Percentiles rank a stretch among this genome's conserved stretches.
These are phyloP conservation scores for Cairneyella variabilis DNA, from an alignment of 495 filamentous ascomycete genomes.

Conservation along the genomic window DNA sequence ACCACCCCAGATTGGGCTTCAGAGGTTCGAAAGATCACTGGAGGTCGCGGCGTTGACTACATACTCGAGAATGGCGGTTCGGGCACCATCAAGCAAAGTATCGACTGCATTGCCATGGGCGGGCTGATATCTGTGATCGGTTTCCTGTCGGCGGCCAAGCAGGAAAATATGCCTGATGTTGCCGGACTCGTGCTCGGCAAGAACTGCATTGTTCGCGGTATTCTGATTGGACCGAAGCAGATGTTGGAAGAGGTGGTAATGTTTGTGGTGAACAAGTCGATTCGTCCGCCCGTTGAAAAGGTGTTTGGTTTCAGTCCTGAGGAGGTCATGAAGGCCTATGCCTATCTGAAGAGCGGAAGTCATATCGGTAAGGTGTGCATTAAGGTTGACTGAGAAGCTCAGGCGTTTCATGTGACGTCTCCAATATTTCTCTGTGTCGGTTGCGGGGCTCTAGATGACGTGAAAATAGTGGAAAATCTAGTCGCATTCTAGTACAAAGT, in stretches of 20 bases:
- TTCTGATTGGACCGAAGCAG: conserved; percentile 55
- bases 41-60: conserved; percentile 59
- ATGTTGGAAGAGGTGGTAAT: conserved; percentile 56
- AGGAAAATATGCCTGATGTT: conserved; percentile 43
- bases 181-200: conserved; percentile 43
- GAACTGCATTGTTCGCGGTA: conserved; percentile 54
- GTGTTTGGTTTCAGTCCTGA: conserved; percentile 26
- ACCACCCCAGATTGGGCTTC: conserved; percentile 66
- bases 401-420: too few relatives aligned
- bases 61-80: conserved; percentile 66
- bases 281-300: conserved; percentile 24
- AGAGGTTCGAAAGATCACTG: conserved; percentile 58
- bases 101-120: conserved; percentile 59
- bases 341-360: conserved; percentile 21
- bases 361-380: conserved; percentile 34
- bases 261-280: conserved; percentile 24
- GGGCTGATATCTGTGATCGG: conserved; percentile 66
- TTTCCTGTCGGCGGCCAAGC: conserved; percentile 38
- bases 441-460: too few relatives aligned
- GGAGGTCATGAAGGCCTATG: conserved; percentile 23
- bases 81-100: conserved; percentile 54
- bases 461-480: too few relatives aligned
- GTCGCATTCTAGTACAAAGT: too few relatives aligned
- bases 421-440: too few relatives aligned
- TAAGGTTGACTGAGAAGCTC: conserved; percentile 21